Base-by-base conservation (phyloP, 768 basidiomycete species). In the Butyriboletus loyo region DNA sequence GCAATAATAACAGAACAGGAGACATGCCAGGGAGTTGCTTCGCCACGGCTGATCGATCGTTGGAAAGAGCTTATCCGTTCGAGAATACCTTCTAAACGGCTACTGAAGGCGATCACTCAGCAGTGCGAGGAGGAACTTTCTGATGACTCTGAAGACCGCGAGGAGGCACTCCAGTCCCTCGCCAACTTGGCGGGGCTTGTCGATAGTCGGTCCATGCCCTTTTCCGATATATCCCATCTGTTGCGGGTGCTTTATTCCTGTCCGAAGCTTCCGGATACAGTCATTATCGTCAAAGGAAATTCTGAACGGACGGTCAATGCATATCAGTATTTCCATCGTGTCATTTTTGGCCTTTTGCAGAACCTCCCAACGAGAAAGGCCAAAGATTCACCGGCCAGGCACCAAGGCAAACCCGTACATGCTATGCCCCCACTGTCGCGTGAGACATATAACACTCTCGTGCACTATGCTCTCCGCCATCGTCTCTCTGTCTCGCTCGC, bases 401-500 rank as follows among this genome's bases (percentile, higher is more conserved):
- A 53, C 17, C 32, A 31, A 24, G 27, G 22, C 9, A 51, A 49
- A 37, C 45, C 39, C 10, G 9, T 10, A 39, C 32, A 41, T 17
- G 51, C 59, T 45, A 63, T 70, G 35, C 75, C 72, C 19, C 64
- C 66, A 0, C 61, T 82, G 7, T 69, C 74, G 37, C 52, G 73
- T 10, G 63, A 69, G 21, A 69, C 77, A 1, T 86, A 83, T 66
- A 86, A 88, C 63, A 61, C 81, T 1, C 77, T 92, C 25, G 58
- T 91, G 4, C 76, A 86, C 54, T 90, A 89, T 64, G 72, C 83
- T 5, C 73, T 92, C 32, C 79, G 79, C 8, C 77, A 86, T 58
- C 77, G 78, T n/a, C 68, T 75, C 36, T 84, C 84, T 6, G 67
- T 77, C 17, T 52, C 61, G 1, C 70, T 81, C 24, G 85, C 80